phyloP scores from a whole-genome alignment of 2,329 filamentous ascomycete species.

The Chaetomiaceae sp. region DNA sequence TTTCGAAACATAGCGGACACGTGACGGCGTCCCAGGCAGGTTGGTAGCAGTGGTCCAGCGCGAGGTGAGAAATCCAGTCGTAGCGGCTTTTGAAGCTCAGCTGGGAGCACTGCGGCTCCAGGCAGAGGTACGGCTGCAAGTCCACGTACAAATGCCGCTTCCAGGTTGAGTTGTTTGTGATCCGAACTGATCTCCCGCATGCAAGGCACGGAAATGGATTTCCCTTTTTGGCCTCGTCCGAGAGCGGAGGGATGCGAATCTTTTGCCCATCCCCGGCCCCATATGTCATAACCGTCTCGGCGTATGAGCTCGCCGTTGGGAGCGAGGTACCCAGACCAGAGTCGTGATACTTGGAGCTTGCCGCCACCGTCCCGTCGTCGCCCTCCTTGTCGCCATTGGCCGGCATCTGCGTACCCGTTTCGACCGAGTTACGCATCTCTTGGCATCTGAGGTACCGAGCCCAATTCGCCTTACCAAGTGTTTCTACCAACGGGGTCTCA shows the following conservation, averaged over 20 bases:
- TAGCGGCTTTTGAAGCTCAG: neutral
- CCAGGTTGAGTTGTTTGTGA: too few species aligned
- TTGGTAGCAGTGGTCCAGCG: neutral
- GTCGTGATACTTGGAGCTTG: conserved; percentile 1
- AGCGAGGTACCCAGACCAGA: neutral
- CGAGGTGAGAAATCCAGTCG: conserved; percentile 1
- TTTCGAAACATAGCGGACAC: conserved; percentile 1
- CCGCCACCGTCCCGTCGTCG: neutral
- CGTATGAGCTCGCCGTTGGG: neutral
- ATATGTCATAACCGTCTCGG: conserved; percentile 4
- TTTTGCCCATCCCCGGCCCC: neutral
- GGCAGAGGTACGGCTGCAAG: neutral
- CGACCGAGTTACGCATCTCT: neutral
- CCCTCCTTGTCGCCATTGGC: neutral
- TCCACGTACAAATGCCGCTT: conserved; percentile 2
- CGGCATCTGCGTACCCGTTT: neutral
- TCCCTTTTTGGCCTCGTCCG: too few species aligned
- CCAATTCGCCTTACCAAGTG: neutral
- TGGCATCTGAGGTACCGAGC: neutral
- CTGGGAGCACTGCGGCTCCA: neutral
- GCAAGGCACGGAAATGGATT: too few species aligned
- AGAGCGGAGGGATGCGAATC: too few species aligned
- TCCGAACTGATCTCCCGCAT: too few species aligned
- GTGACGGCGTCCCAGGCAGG: neutral
- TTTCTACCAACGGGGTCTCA: neutral